phyloP scores from a whole-genome alignment of 106 monocot species.

The Allium cepa region DNA sequence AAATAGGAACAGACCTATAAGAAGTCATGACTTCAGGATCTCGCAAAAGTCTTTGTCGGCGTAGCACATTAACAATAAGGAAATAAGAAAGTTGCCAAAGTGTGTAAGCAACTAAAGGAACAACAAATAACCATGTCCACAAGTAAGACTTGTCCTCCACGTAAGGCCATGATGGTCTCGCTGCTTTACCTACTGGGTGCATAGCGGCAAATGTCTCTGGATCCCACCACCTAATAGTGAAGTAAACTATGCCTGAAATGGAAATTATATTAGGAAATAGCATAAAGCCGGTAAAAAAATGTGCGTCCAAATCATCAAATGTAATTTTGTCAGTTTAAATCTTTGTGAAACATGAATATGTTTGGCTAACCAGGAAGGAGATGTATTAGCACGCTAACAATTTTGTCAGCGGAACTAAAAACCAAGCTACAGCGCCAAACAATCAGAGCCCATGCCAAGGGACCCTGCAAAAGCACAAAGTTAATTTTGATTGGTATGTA shows the following conservation, averaged over 20 bases:
- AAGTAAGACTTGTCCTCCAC: conserved; percentile 78
- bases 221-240: conserved; percentile 99
- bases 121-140: conserved; percentile 85
- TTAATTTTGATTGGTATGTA: too few relatives aligned
- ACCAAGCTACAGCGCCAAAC: conserved; percentile 95
- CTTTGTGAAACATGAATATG: background rate
- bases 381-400: conserved; percentile 97
- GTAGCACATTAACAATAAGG: conserved; percentile 85
- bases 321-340: too few relatives aligned
- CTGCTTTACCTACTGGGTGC: conserved; percentile 61
- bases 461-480: conserved; percentile 44
- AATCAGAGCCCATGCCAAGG: conserved; percentile 98
- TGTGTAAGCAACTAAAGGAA: conserved; percentile 85
- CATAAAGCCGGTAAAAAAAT: too few relatives aligned
- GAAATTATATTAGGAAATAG: background rate
- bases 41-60: conserved; percentile 67
- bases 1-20: conserved; percentile 50
- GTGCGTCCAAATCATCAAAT: too few relatives aligned
- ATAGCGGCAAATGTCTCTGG: conserved; percentile 76
- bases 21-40: conserved; percentile 99
- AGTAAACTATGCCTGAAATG: conserved; percentile 77
- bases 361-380: conserved; percentile 83
- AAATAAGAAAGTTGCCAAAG: conserved; percentile 96
- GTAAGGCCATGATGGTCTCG: conserved; percentile 80
- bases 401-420: conserved; percentile 92